phyloP scores from a whole-genome alignment of 495 filamentous ascomycete species.

The Lasiosphaeria hispida region DNA sequence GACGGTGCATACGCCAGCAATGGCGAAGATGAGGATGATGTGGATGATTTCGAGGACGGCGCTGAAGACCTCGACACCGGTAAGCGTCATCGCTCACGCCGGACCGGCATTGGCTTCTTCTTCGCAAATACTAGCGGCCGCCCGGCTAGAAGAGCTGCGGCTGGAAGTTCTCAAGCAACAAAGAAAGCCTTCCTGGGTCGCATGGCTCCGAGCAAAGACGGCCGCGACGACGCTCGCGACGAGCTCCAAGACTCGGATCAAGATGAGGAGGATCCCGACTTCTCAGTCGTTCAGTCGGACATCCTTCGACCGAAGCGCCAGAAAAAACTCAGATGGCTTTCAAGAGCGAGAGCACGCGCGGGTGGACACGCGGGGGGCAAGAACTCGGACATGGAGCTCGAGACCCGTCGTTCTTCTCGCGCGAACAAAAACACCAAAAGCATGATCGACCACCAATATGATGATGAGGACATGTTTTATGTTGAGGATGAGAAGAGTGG shows the following conservation, averaged over 20 bases:
- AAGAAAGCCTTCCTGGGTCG: too few relatives aligned
- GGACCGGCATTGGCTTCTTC: constrained; percentile 3
- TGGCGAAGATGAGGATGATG: constrained; percentile 23
- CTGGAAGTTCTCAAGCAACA: too few relatives aligned
- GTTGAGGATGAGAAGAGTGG: constrained; percentile 58
- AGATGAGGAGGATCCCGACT: constrained; percentile 30
- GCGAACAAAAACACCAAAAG: constrained; percentile 45
- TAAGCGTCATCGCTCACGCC: constrained; percentile 1
- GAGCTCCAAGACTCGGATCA: constrained; percentile 40
- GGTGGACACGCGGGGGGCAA: constrained; percentile 5
- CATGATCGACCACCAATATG: constrained; percentile 59
- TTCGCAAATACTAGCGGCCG: constrained; percentile 4
- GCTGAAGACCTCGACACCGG: constrained; percentile 15
- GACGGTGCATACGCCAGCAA: constrained; percentile 14
- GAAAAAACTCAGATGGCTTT: constrained; percentile 5
- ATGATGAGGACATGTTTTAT: constrained; percentile 52
- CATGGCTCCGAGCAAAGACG: too few relatives aligned
- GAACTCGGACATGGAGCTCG: constrained; percentile 46
- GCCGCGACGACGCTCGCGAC: constrained; percentile 40
- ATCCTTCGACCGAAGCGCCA: constrained; percentile 25
- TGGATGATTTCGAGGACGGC: constrained; percentile 33
- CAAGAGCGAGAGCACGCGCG: not conserved
- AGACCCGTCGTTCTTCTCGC: constrained; percentile 51
- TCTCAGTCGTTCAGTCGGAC: constrained; percentile 42
- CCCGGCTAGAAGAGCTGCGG: not conserved